A percentile compares a stretch with the other conserved stretches of the same genome.
These are phyloP conservation scores for thale cress (Arabidopsis thaliana) DNA, from an alignment of 345 rosid genomes.

Conservation along the genomic window DNA sequence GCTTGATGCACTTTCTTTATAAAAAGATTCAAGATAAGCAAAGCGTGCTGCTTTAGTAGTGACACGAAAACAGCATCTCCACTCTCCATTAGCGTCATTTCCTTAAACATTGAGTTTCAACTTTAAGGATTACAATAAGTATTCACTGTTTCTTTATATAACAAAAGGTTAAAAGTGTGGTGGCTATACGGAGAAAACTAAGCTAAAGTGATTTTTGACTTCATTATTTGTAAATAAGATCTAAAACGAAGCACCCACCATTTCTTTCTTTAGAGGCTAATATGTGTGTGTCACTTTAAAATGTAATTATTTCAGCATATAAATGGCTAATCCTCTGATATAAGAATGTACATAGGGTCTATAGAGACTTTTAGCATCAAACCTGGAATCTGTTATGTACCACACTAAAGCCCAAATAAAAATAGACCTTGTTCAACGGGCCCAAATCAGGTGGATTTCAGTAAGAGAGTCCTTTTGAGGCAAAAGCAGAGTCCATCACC, in stretches of 20 bases:
- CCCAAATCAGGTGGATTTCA: constrained; percentile 10
- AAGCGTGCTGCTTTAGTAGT: constrained; percentile 35
- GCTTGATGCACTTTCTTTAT: constrained; percentile 22
- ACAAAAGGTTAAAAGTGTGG: constrained; percentile 7
- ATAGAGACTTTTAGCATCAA: background rate
- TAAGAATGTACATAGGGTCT: background rate
- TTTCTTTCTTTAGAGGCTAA: background rate
- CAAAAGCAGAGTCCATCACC: constrained; percentile 1
- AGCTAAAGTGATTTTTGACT: constrained; percentile 26
- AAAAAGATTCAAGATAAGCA: constrained; percentile 27
- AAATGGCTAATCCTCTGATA: constrained; percentile 26
- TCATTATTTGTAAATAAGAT: constrained; percentile 16
- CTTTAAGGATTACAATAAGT: background rate
- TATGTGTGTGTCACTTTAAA: background rate
- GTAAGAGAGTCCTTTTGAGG: background rate
- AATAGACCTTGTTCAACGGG: constrained; percentile 9
- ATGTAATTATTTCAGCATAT: background rate
- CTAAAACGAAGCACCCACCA: constrained; percentile 31
- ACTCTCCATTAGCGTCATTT: constrained; percentile 38
- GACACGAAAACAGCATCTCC: constrained; percentile 32
- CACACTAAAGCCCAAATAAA: constrained; percentile 20
- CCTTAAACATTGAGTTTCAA: constrained; percentile 18
- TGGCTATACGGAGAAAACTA: constrained; percentile 32
- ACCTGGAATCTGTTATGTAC: background rate
- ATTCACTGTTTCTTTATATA: background rate